These are phyloP conservation scores for Spirogloea muscicola DNA, from an alignment of 139 green algal genomes.

Conservation along the genomic window DNA sequence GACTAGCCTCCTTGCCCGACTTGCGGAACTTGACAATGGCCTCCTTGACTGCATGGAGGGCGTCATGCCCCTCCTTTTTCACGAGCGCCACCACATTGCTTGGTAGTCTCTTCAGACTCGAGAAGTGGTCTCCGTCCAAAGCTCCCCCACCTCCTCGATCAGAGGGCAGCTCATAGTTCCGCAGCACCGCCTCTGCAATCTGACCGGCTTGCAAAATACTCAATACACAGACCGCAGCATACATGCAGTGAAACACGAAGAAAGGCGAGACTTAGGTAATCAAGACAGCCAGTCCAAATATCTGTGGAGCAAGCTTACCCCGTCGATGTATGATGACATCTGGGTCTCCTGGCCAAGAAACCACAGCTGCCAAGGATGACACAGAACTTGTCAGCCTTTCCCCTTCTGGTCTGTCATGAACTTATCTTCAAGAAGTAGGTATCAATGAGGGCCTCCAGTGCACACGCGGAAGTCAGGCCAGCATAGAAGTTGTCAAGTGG, in stretches of 20 bases:
- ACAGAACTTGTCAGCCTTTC: neutral
- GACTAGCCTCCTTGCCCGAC: neutral
- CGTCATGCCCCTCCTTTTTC: neutral
- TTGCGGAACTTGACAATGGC: neutral
- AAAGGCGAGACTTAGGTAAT: no score
- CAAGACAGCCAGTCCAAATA: neutral
- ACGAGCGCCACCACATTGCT: neutral
- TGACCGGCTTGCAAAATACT: neutral
- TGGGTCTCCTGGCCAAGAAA: neutral
- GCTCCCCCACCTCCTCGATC: neutral
- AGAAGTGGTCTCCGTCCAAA: neutral
- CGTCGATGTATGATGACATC: neutral
- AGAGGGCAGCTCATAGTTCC: constrained; percentile 14
- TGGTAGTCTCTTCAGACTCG: neutral
- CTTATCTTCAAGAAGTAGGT: neutral
- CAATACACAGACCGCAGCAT: no score
- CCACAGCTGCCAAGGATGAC: neutral
- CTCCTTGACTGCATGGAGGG: neutral
- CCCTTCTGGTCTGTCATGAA: neutral
- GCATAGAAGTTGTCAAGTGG: neutral
- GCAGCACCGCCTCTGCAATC: constrained; percentile 10
- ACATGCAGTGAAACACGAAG: no score
- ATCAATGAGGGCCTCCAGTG: neutral
- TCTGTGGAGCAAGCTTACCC: neutral
- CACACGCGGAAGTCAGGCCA: no score